Conservation (phyloP, 2,329 filamentous ascomycete species). For the Fusarium equiseti region DNA sequence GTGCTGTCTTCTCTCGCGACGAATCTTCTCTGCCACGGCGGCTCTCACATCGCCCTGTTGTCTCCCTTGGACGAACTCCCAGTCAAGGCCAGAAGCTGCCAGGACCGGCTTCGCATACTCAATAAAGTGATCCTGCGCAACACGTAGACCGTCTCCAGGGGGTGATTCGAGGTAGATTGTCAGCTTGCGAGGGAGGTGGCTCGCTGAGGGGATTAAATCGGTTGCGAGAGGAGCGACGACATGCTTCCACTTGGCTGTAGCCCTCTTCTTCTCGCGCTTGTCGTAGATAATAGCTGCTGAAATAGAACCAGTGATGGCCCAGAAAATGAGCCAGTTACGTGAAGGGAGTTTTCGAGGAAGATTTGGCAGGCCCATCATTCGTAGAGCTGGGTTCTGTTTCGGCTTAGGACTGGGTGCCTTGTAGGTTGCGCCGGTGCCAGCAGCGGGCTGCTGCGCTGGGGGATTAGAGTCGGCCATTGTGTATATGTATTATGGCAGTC, state of each 20-base stretch:
- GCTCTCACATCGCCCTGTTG: conserved; percentile 93
- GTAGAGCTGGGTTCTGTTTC: conserved; percentile 76
- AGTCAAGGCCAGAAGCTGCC: conserved; percentile 90
- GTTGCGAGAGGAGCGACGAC: conserved; percentile 86
- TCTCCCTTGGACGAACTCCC: conserved; percentile 93
- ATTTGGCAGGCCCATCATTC: conserved; percentile 86
- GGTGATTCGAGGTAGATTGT: conserved; percentile 89
- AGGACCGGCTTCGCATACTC: conserved; percentile 96
- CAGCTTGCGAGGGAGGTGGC: conserved; percentile 82
- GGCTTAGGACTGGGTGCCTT: conserved; percentile 56
- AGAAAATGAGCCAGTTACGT: conserved; percentile 98
- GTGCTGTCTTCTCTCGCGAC: conserved; percentile 74
- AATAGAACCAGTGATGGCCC: conserved; percentile 81
- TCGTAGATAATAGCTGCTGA: conserved; percentile 89
- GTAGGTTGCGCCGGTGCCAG: conserved; percentile 45
- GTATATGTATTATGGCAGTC: background rate
- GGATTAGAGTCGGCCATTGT: conserved; percentile 45
- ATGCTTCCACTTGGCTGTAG: conserved; percentile 87
- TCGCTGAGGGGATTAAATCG: conserved; percentile 75
- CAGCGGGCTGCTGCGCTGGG: conserved; percentile 44
- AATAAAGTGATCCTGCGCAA: conserved; percentile 93
- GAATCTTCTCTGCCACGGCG: conserved; percentile 86
- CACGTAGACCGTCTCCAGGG: conserved; percentile 84
- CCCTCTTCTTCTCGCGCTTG: conserved; percentile 86
- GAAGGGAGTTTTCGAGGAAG: conserved; percentile 88